Evolutionary conservation across 345 rosid genomes (phyloP).

Genomic region (Corchorus olitorius): DNA sequence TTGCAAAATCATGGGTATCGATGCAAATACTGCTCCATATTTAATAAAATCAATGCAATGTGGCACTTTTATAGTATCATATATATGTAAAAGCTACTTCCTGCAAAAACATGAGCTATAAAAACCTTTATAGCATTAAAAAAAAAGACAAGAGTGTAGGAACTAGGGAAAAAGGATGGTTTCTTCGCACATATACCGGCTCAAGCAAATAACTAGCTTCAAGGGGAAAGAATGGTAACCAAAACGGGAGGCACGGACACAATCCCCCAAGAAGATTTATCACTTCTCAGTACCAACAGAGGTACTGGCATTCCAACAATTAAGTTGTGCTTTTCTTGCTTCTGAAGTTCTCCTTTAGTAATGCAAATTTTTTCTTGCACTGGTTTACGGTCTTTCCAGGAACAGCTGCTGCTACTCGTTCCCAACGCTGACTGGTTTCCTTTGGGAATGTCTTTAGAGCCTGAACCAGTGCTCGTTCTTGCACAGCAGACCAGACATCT

Average conservation of each 20-base stretch:
- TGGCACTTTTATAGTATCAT: not conserved
- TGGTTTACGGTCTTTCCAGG: constrained; percentile 91
- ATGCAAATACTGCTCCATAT: constrained; percentile 6
- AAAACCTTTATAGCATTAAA: constrained; percentile 1
- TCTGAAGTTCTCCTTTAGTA: constrained; percentile 80
- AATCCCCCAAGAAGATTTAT: not conserved
- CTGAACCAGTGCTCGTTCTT: constrained; percentile 92
- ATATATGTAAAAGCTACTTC: not conserved
- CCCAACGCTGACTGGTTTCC: constrained; percentile 92
- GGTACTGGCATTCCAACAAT: not conserved
- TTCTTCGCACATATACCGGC: not conserved
- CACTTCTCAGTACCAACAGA: not conserved
- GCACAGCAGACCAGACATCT: constrained; percentile 91
- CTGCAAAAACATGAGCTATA: constrained; percentile 1
- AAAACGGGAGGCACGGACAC: not conserved
- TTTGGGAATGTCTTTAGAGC: constrained; percentile 97
- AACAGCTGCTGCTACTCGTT: constrained; percentile 94
- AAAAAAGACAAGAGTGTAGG: not conserved
- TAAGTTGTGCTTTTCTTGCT: constrained; percentile 64
- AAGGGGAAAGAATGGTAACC: not conserved
- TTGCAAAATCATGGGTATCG: not conserved
- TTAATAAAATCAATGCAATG: not conserved
- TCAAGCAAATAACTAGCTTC: not conserved
- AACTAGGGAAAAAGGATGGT: not conserved
- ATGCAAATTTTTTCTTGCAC: constrained; percentile 90